Percentiles rank a stretch among this genome's conserved stretches.
Conservation (phyloP, 768 basidiomycete genomes). For the Hygrocybe coccinea region DNA sequence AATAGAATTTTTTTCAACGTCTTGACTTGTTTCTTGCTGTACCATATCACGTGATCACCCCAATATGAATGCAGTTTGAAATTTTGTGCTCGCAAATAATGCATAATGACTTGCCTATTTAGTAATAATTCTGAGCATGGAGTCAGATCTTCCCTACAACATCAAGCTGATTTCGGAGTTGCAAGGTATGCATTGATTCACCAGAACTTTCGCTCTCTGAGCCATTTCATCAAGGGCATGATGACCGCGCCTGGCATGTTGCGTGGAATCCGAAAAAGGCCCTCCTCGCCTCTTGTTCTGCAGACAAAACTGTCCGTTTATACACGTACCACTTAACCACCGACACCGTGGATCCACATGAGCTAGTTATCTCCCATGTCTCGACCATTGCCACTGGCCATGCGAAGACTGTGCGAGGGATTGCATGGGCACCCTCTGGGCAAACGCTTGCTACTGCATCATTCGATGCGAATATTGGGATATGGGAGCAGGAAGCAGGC, state of each 20-base stretch:
- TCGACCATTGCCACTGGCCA: constrained; percentile 80
- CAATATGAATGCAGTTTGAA: too few relatives aligned
- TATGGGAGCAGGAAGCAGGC: constrained; percentile 73
- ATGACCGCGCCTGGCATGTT: constrained; percentile 81
- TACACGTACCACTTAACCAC: constrained; percentile 54
- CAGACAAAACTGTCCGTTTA: constrained; percentile 86
- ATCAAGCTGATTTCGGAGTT: constrained; percentile 33
- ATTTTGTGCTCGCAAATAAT: too few relatives aligned
- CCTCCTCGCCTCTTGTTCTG: constrained; percentile 87
- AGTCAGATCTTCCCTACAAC: constrained; percentile 23
- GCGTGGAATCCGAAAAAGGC: constrained; percentile 85
- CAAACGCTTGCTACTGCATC: constrained; percentile 83
- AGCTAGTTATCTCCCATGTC: constrained; percentile 45
- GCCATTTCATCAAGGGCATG: constrained; percentile 49
- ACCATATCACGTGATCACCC: too few relatives aligned
- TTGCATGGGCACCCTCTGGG: constrained; percentile 90
- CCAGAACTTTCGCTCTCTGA: neutral
- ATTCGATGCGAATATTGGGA: constrained; percentile 86
- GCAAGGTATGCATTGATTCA: constrained; percentile 16
- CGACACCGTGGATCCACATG: constrained; percentile 20
- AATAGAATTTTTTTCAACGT: too few relatives aligned
- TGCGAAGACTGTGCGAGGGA: constrained; percentile 75
- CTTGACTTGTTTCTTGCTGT: too few relatives aligned
- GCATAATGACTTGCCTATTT: too few relatives aligned
- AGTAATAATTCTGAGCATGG: too few relatives aligned